Conservation (phyloP, 352 stramenopile species). For the Phytophthora pini region DNA sequence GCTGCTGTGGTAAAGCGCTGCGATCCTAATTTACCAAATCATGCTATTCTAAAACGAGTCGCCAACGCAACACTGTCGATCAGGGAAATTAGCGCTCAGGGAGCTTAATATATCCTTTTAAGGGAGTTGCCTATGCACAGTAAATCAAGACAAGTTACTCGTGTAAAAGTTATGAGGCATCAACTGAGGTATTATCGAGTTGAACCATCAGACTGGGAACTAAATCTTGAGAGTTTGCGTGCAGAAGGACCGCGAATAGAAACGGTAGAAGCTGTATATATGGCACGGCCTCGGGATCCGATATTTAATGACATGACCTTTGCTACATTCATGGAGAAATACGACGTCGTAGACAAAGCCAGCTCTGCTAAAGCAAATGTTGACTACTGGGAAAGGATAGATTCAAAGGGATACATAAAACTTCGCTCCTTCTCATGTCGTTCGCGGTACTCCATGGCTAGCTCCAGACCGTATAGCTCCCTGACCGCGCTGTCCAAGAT, state of each 20-base stretch:
- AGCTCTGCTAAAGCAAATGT: too few relatives aligned
- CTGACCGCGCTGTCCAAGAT: too few relatives aligned
- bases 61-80: neutral
- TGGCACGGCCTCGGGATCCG: neutral
- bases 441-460: constrained; percentile 2
- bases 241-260: neutral
- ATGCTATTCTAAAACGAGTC: constrained; percentile 3
- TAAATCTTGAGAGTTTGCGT: neutral
- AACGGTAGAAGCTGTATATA: constrained; percentile 4
- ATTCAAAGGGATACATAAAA: neutral
- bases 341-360: too few relatives aligned
- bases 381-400: too few relatives aligned
- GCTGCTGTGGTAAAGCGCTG: constrained; percentile 13
- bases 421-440: neutral
- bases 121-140: too few relatives aligned
- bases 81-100: too few relatives aligned
- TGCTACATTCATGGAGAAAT: too few relatives aligned
- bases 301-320: too few relatives aligned
- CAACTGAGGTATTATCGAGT: constrained; percentile 10
- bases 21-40: constrained; percentile 4
- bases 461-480: neutral
- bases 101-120: too few relatives aligned
- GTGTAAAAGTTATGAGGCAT: constrained; percentile 13
- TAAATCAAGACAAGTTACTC: too few relatives aligned
- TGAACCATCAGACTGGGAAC: neutral